phyloP scores from a whole-genome alignment of 805 yeast genomes.

The Torulaspora microellipsoides region DNA sequence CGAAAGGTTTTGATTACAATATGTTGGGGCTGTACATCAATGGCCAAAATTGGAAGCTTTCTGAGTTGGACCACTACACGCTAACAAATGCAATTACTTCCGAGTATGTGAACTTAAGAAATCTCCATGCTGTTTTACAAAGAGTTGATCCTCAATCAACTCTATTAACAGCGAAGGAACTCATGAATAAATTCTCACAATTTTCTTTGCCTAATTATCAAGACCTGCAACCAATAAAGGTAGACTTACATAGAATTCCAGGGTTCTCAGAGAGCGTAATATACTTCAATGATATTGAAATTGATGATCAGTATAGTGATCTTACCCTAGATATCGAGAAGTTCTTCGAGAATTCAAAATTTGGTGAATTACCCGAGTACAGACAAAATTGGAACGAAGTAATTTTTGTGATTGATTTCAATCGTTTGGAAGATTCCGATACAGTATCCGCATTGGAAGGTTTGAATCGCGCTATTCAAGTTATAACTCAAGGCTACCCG shows the following conservation, averaged over 20 bases:
- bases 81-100: conserved; percentile 18
- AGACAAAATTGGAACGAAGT: conserved; percentile 72
- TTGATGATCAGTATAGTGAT: conserved; percentile 49
- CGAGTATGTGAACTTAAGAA: conserved; percentile 19
- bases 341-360: conserved; percentile 44
- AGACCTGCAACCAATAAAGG: conserved; percentile 29
- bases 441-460: conserved; percentile 43
- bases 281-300: conserved; percentile 74
- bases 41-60: conserved; percentile 29
- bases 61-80: conserved; percentile 21
- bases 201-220: conserved; percentile 23
- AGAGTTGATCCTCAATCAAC: conserved; percentile 28
- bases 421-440: conserved; percentile 36
- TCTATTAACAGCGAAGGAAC: conserved; percentile 11
- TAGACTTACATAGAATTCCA: conserved; percentile 31
- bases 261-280: conserved; percentile 43
- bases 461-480: conserved; percentile 45
- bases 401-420: conserved; percentile 62
- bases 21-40: conserved; percentile 32
- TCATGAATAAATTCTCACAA: conserved; percentile 22
- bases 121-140: conserved; percentile 11
- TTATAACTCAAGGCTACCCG: conserved; percentile 55
- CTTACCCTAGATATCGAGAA: conserved; percentile 43
- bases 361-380: conserved; percentile 64
- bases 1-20: conserved; percentile 30